phyloP scores from a whole-genome alignment of 139 green algal species.

The Yamagishiella unicocca region DNA sequence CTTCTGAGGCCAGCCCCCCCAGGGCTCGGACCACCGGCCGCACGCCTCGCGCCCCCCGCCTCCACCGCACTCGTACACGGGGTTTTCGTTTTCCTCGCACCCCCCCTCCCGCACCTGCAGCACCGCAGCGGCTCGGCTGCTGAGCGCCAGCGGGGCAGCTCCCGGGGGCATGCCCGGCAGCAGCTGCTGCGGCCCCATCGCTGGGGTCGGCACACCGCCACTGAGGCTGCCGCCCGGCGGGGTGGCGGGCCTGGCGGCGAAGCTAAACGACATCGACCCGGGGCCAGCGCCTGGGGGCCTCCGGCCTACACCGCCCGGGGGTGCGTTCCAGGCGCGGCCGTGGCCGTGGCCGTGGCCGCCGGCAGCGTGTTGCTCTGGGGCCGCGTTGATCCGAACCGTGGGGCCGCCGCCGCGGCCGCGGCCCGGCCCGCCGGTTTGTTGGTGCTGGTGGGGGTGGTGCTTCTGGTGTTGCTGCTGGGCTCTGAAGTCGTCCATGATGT shows the following conservation, averaged over 20 bases:
- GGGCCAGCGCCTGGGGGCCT: not conserved
- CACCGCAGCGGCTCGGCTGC: slow-evolving; percentile 5
- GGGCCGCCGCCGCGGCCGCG: not conserved
- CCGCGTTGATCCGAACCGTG: not conserved
- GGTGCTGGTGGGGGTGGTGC: not conserved
- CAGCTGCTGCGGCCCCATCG: not conserved
- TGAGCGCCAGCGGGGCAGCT: not conserved
- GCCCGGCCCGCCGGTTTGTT: not conserved
- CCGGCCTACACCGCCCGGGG: not conserved
- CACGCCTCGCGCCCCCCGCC: no score
- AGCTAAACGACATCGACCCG: not conserved
- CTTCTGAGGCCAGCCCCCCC: no score
- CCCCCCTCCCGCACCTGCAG: not conserved
- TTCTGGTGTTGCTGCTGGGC: not conserved
- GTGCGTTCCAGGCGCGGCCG: not conserved
- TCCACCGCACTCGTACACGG: not conserved
- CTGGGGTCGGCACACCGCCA: not conserved
- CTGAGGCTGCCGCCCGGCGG: not conserved
- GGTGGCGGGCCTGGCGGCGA: not conserved
- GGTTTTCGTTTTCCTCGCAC: no score
- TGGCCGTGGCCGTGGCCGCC: not conserved
- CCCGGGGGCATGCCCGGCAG: slow-evolving; percentile 25
- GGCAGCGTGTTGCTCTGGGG: not conserved
- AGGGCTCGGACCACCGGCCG: no score
- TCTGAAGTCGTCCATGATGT: slow-evolving; percentile 23